A percentile compares a stretch with the other conserved stretches of the same genome.
phyloP scores from a whole-genome alignment of 345 rosid genomes.

The Eucalyptus tenuipes region DNA sequence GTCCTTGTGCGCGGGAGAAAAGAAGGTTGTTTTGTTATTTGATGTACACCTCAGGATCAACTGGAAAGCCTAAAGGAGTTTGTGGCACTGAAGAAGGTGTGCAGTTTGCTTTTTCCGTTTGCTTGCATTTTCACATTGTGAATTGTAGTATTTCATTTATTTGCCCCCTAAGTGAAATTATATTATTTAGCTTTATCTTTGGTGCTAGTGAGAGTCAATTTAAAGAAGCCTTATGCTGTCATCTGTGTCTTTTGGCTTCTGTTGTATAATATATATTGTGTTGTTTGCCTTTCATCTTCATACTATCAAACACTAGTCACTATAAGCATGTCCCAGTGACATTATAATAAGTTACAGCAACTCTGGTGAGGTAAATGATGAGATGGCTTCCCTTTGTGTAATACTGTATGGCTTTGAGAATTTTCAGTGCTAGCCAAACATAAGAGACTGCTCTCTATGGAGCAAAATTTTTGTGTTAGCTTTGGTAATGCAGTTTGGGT shows the following conservation, averaged over 20 bases:
- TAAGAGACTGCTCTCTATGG: background rate
- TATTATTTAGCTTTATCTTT: background rate
- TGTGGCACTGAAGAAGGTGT: constrained; percentile 88
- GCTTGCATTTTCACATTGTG: background rate
- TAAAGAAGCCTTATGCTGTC: background rate
- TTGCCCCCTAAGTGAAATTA: background rate
- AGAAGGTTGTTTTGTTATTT: constrained; percentile 63
- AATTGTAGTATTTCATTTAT: background rate
- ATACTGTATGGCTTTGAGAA: background rate
- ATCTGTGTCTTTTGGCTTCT: background rate
- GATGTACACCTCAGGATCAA: constrained; percentile 92
- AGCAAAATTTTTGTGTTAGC: background rate
- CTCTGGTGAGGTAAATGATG: background rate
- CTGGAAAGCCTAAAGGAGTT: constrained; percentile 87
- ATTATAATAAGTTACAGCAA: background rate
- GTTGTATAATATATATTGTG: background rate
- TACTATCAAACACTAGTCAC: background rate
- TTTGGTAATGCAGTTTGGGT: background rate
- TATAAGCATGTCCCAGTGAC: background rate
- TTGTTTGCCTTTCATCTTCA: background rate
- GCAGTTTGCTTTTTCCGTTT: background rate
- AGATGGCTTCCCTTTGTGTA: background rate
- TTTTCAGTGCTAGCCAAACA: background rate
- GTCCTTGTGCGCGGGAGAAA: constrained; percentile 42
- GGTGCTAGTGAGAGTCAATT: background rate